phyloP scores from a whole-genome alignment of 2,329 filamentous ascomycete genomes.

The Cordyceps militaris region DNA sequence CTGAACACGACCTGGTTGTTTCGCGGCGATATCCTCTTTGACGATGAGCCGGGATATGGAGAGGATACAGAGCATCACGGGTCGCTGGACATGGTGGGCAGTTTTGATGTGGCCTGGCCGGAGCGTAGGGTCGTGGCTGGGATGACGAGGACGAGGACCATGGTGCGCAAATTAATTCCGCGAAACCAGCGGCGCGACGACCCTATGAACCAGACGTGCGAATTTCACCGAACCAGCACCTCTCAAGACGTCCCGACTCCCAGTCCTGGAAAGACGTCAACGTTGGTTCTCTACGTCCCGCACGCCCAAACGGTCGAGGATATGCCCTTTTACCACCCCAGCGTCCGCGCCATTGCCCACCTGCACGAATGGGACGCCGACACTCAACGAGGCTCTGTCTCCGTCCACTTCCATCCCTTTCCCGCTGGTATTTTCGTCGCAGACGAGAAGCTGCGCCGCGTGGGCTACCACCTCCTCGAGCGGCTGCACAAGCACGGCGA shows the following conservation, averaged over 20 bases:
- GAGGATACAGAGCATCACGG: conserved; percentile 12
- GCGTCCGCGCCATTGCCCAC: conserved; percentile 66
- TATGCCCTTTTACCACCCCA: conserved; percentile 84
- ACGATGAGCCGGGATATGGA: conserved; percentile 14
- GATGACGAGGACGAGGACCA: conserved; percentile 46
- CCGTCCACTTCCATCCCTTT: conserved; percentile 55
- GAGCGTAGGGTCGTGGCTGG: conserved; percentile 17
- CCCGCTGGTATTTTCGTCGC: conserved; percentile 11
- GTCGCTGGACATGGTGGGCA: conserved; percentile 14
- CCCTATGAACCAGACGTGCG: conserved; percentile 74
- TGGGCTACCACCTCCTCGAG: conserved; percentile 60
- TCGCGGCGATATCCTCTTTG: conserved; percentile 62
- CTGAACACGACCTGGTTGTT: conserved; percentile 72
- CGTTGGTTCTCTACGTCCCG: conserved; percentile 65
- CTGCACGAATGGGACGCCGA: conserved; percentile 56
- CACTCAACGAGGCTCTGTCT: conserved; percentile 42
- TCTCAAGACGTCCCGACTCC: conserved; percentile 19
- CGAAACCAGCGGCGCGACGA: conserved; percentile 71
- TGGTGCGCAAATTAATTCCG: conserved; percentile 74
- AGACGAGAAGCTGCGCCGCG: conserved; percentile 51
- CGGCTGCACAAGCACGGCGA: conserved; percentile 68
- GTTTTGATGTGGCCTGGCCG: conserved; percentile 22
- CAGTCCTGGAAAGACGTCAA: conserved; percentile 17
- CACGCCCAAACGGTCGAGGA: conserved; percentile 55
- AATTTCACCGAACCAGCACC: conserved; percentile 48